Conservation (phyloP, 306 rosid species). For the Vigna hirtella region DNA sequence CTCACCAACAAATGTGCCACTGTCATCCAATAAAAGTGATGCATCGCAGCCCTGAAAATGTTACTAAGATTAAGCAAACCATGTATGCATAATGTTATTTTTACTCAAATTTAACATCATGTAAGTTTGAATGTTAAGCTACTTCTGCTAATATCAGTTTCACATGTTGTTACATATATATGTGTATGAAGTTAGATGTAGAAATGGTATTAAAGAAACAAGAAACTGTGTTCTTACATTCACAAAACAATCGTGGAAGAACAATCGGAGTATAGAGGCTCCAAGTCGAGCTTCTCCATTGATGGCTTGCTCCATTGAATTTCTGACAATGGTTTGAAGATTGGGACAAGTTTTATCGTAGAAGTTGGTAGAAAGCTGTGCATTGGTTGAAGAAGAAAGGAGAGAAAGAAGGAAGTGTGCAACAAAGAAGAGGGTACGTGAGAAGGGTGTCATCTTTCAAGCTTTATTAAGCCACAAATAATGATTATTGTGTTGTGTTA, state of each 20-base stretch:
- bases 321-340: conserved; percentile 57
- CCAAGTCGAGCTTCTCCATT: conserved; percentile 58
- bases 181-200: neutral
- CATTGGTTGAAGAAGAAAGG: conserved; percentile 49
- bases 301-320: conserved; percentile 55
- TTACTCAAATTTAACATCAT: neutral
- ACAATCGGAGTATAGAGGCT: conserved; percentile 82
- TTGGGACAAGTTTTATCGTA: conserved; percentile 65
- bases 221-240: conserved; percentile 48
- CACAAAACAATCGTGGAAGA: conserved; percentile 93
- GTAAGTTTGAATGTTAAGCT: neutral
- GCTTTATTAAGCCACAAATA: neutral
- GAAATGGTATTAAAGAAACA: neutral
- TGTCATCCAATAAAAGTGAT: conserved; percentile 73
- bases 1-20: conserved; percentile 65
- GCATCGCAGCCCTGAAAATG: conserved; percentile 77
- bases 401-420: conserved; percentile 42
- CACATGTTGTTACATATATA: no score
- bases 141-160: no score
- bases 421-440: conserved; percentile 33
- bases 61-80: neutral
- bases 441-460: conserved; percentile 42
- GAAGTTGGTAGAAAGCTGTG: conserved; percentile 66
- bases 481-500: neutral
- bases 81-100: neutral